These are phyloP conservation scores for Cryphonectria carpinicola DNA, from an alignment of 2,329 filamentous ascomycete genomes.

Conservation along the genomic window DNA sequence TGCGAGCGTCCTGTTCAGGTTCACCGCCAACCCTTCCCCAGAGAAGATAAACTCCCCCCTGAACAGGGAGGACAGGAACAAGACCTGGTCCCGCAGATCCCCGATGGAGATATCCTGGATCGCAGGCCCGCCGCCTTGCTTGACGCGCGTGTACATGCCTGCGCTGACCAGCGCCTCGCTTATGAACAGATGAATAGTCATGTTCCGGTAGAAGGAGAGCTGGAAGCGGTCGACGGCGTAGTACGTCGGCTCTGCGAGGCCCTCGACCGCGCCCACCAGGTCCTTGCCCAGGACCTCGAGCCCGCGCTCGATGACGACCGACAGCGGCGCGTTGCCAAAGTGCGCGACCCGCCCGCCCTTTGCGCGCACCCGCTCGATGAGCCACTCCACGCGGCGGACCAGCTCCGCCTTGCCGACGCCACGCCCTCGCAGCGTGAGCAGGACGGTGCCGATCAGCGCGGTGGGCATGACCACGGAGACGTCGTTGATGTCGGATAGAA, in stretches of 20 bases:
- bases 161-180: slow-evolving; percentile 88
- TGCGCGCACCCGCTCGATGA: slow-evolving; percentile 76
- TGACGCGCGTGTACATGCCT: slow-evolving; percentile 88
- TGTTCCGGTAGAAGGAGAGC: slow-evolving; percentile 96
- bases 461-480: slow-evolving; percentile 99
- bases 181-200: slow-evolving; percentile 98
- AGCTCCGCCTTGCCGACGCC: slow-evolving; percentile 89
- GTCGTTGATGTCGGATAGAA: slow-evolving; percentile 91
- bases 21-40: slow-evolving; percentile 78
- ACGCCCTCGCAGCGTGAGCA: slow-evolving; percentile 87
- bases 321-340: slow-evolving; percentile 79
- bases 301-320: slow-evolving; percentile 83
- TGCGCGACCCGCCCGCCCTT: slow-evolving; percentile 94
- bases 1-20: slow-evolving; percentile 77
- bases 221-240: slow-evolving; percentile 97
- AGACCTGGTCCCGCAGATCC: slow-evolving; percentile 76
- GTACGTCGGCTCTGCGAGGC: slow-evolving; percentile 86
- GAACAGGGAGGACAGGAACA: slow-evolving; percentile 92
- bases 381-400: slow-evolving; percentile 86
- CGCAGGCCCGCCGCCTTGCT: slow-evolving; percentile 82
- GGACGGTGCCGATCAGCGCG: slow-evolving; percentile 89
- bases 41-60: slow-evolving; percentile 97
- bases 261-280: slow-evolving; percentile 78
- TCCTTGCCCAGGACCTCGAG: slow-evolving; percentile 90
- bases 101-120: slow-evolving; percentile 78